Evolutionary conservation across 2,329 filamentous ascomycete species (phyloP).

Genomic region (Fusarium neocosmosporiellum): DNA sequence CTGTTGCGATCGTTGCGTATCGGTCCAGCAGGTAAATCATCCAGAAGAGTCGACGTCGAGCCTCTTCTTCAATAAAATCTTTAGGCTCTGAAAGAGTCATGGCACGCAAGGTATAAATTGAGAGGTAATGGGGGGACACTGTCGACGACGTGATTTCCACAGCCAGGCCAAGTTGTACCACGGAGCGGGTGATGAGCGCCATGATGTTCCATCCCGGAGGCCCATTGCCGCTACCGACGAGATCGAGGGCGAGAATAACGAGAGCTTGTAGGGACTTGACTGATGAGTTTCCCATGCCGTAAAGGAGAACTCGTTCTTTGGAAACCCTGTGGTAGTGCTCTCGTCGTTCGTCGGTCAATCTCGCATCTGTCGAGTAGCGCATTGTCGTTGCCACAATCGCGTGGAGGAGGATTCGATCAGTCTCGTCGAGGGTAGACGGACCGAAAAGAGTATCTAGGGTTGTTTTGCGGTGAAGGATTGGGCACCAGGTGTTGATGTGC

Average conservation of each 20-base stretch:
- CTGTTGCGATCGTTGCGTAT: constrained; percentile 90
- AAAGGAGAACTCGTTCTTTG: constrained; percentile 87
- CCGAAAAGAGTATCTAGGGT: constrained; percentile 88
- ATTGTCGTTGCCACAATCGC: constrained; percentile 91
- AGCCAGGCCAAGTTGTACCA: constrained; percentile 87
- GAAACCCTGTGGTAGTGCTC: constrained; percentile 82
- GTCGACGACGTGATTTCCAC: constrained; percentile 85
- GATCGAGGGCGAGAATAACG: constrained; percentile 86
- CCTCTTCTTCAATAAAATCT: constrained; percentile 91
- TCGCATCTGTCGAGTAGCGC: constrained; percentile 81
- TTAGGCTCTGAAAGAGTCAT: constrained; percentile 86
- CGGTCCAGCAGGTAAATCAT: constrained; percentile 92
- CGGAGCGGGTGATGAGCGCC: constrained; percentile 87
- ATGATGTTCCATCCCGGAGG: constrained; percentile 93
- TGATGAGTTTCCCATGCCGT: constrained; percentile 89
- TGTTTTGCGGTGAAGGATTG: constrained; percentile 86
- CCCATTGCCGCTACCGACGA: constrained; percentile 88
- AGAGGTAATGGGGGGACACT: constrained; percentile 81
- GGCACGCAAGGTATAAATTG: constrained; percentile 88
- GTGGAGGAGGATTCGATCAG: constrained; percentile 84
- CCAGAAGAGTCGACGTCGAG: constrained; percentile 87
- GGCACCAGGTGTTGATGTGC: constrained; percentile 86
- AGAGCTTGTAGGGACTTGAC: constrained; percentile 89
- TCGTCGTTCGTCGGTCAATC: constrained; percentile 78
- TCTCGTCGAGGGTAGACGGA: constrained; percentile 78